Conservation (phyloP, 2,329 filamentous ascomycete genomes). For the Talaromyces sp. region DNA sequence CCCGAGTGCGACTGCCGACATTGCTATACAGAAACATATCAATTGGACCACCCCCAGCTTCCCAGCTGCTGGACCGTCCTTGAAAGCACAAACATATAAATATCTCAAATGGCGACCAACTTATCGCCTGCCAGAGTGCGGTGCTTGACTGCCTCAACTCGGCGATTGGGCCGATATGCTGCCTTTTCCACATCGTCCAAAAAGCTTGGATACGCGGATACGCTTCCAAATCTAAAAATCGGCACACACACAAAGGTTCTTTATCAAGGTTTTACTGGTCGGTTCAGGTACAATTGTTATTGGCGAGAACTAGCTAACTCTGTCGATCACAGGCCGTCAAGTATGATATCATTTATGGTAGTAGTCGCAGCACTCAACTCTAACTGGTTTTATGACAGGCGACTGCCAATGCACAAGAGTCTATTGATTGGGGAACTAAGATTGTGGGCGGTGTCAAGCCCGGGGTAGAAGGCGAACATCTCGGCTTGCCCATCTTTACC, state of each 20-base stretch:
- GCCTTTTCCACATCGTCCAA: constrained; percentile 29
- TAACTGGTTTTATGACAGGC: constrained; percentile 43
- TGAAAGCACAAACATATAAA: background rate
- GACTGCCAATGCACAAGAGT: constrained; percentile 71
- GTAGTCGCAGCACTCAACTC: background rate
- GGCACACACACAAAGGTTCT: constrained; percentile 61
- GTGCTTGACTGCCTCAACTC: constrained; percentile 1
- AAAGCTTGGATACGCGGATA: constrained; percentile 49
- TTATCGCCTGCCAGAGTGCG: constrained; percentile 9
- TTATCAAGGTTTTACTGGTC: constrained; percentile 66
- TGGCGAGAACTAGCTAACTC: background rate
- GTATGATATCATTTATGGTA: constrained; percentile 15
- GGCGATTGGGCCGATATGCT: background rate
- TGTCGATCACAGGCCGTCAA: constrained; percentile 26
- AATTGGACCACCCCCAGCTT: background rate
- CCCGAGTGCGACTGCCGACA: background rate
- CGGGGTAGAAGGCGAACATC: constrained; percentile 63
- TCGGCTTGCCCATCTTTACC: constrained; percentile 66
- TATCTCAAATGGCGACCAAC: background rate
- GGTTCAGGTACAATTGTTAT: constrained; percentile 5
- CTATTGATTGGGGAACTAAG: constrained; percentile 71
- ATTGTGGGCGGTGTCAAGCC: constrained; percentile 75
- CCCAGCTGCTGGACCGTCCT: background rate
- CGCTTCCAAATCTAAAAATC: constrained; percentile 61
- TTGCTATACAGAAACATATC: background rate